phyloP scores from a whole-genome alignment of 768 basidiomycete species.

The Termitomyces sp. region DNA sequence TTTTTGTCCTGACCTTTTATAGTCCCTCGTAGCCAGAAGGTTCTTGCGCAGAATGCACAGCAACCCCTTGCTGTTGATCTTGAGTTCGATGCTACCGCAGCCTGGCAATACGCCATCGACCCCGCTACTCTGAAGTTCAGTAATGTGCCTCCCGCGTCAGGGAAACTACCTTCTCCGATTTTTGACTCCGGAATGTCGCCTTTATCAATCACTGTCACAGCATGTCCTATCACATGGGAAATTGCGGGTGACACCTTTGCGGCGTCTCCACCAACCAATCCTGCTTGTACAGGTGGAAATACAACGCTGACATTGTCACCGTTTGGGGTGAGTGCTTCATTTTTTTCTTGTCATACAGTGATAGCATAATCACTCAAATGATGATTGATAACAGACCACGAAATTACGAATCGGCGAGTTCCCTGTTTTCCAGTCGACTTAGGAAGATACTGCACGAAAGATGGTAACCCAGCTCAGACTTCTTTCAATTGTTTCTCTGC shows the following conservation, averaged over 20 bases:
- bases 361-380: not conserved
- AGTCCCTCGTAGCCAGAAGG: constrained; percentile 29
- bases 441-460: not conserved
- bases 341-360: not conserved
- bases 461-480: not conserved
- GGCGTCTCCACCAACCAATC: constrained; percentile 37
- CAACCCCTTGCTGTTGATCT: constrained; percentile 43
- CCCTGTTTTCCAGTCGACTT: constrained; percentile 26
- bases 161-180: constrained; percentile 35
- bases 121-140: constrained; percentile 35
- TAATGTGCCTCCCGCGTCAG: constrained; percentile 25
- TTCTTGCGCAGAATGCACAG: constrained; percentile 35
- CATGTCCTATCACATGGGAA: constrained; percentile 45
- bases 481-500: not conserved
- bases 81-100: constrained; percentile 39
- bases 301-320: constrained; percentile 40
- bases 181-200: constrained; percentile 46
- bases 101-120: constrained; percentile 54
- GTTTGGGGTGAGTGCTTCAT: constrained; percentile 34
- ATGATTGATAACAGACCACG: constrained; percentile 9
- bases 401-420: constrained; percentile 38
- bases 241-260: constrained; percentile 45
- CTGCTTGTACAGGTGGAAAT: constrained; percentile 34
- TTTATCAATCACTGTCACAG: constrained; percentile 39
- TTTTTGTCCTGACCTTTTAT: not conserved